These are phyloP conservation scores for Ailanthus altissimus DNA, from an alignment of 345 rosid species.

Conservation along the genomic window DNA sequence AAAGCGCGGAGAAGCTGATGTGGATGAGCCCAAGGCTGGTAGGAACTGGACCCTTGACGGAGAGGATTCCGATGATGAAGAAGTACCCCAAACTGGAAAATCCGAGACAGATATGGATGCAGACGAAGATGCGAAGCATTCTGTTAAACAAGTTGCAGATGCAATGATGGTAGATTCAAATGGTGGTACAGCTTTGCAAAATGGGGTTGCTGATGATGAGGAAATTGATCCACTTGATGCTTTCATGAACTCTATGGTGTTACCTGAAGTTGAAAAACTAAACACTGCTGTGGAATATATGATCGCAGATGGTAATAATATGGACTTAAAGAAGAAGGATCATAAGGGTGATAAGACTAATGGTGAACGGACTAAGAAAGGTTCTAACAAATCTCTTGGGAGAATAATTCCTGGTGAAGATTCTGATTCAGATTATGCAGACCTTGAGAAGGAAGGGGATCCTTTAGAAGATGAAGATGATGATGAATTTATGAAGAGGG, in stretches of 20 bases:
- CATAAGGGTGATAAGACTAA: constrained; percentile 36
- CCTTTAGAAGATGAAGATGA: constrained; percentile 83
- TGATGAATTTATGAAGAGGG: constrained; percentile 97
- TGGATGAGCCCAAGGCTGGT: constrained; percentile 57
- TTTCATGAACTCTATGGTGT: constrained; percentile 87
- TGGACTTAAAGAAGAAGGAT: constrained; percentile 35
- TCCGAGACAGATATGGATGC: constrained; percentile 56
- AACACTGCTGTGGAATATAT: constrained; percentile 43
- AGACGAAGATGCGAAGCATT: constrained; percentile 46
- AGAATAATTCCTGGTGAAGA: constrained; percentile 96
- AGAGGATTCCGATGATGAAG: constrained; percentile 91
- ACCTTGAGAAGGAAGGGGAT: constrained; percentile 61
- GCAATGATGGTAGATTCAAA: constrained; percentile 51
- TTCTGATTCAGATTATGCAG: constrained; percentile 82
- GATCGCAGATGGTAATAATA: constrained; percentile 28
- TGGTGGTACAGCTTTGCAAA: constrained; percentile 38
- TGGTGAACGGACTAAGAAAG: constrained; percentile 57
- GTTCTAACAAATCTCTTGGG: constrained; percentile 67
- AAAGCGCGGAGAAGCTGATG: constrained; percentile 56
- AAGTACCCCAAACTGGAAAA: constrained; percentile 44
- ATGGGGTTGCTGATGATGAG: constrained; percentile 53
- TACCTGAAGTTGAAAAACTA: constrained; percentile 89
- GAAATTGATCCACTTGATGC: constrained; percentile 98
- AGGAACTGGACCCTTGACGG: constrained; percentile 93
- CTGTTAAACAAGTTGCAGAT: constrained; percentile 46